These are phyloP conservation scores for Mortierella sp. DNA, from an alignment of 371 early-diverging fungal genomes.

Conservation along the genomic window DNA sequence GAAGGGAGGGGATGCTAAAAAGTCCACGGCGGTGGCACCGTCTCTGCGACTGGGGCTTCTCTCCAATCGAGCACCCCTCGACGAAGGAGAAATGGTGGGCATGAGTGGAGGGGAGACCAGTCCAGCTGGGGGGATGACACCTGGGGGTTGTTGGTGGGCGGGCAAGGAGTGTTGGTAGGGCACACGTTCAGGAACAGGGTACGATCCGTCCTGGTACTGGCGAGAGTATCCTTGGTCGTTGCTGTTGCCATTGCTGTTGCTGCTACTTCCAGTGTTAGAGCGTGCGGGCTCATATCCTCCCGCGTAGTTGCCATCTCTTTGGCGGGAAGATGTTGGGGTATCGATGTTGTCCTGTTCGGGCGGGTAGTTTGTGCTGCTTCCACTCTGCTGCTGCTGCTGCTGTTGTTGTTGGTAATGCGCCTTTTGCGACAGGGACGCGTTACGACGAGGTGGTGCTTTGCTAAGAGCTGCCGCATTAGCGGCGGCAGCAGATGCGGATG, in stretches of 20 bases:
- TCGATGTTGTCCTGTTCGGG: slow-evolving; percentile 27
- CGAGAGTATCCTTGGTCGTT: slow-evolving; percentile 23
- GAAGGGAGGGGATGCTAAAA: slow-evolving; percentile 23
- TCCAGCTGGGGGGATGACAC: slow-evolving; percentile 20
- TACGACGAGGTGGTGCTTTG: slow-evolving; percentile 26
- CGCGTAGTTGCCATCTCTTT: slow-evolving; percentile 13
- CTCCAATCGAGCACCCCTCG: slow-evolving; percentile 16
- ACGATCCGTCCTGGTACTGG: not conserved
- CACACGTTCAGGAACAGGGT: slow-evolving; percentile 25
- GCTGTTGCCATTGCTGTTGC: slow-evolving; percentile 1
- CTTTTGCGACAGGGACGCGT: slow-evolving; percentile 45
- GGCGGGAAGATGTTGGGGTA: not conserved
- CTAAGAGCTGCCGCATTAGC: not conserved
- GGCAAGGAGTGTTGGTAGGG: slow-evolving; percentile 55
- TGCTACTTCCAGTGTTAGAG: slow-evolving; percentile 13
- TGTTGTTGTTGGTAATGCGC: slow-evolving; percentile 11
- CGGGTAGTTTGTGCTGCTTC: slow-evolving; percentile 7
- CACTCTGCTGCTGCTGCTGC: slow-evolving; percentile 13
- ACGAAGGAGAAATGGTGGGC: not conserved
- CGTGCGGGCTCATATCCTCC: slow-evolving; percentile 27
- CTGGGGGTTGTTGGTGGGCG: slow-evolving; percentile 54
- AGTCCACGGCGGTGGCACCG: slow-evolving; percentile 9
- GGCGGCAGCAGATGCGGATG: not conserved
- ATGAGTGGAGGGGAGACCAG: slow-evolving; percentile 9
- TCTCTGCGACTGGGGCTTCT: slow-evolving; percentile 35